Base-by-base conservation (phyloP, 2,329 filamentous ascomycete genomes). In the Diaporthe sp. region DNA sequence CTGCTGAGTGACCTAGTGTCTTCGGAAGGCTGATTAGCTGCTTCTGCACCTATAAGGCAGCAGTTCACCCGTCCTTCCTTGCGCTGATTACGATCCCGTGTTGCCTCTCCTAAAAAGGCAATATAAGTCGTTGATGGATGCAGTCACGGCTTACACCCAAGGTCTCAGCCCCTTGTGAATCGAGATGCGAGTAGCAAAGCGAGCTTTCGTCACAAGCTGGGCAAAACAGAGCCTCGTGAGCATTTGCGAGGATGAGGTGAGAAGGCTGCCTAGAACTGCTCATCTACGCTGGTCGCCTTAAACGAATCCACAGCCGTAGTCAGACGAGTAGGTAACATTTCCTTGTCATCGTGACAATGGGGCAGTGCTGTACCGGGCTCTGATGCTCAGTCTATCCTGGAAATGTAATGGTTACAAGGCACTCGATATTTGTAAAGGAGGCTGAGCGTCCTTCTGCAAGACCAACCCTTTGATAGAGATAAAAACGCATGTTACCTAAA, bases 191-290 rank as follows among this genome's bases (percentile, higher is more conserved):
- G n/a, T 22, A 19, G 42, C 25, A 25, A 62, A 39, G 59, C n/a
- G 9, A 62, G 15, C 0, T 25, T 17, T 15, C 22, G 15, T 25
- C 22, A 22, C 8, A 19, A 55, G 22, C 49, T 28, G 34, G 49
- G 65, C 65, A 42, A 39, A 28, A 17, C 10, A 8, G 31, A 53
- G 31, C 34, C 62, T 53, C 9, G 44, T 37, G 44, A 67, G 4
- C 5, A 9, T 15, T 19, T 13, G 2, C 15, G 15, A 28, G 1
- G 31, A 69, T 53, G n/a, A 69, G 53, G 65, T 55, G 34, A 69
- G 37, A 28, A 55, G 15, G 46, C 46, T 69, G 65, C 65, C 65
- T 69, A 28, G 65, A 55, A 53, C 13, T 55, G 65, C 46, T 37
- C n/a, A 28, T 53, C 19, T n/a, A 19, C 44, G 6, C 62, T 31